A percentile compares a stretch with the other conserved stretches of the same genome.
phyloP scores from a whole-genome alignment of 1,139 yeast genomes.

The Debaryomycetaceae sp. region DNA sequence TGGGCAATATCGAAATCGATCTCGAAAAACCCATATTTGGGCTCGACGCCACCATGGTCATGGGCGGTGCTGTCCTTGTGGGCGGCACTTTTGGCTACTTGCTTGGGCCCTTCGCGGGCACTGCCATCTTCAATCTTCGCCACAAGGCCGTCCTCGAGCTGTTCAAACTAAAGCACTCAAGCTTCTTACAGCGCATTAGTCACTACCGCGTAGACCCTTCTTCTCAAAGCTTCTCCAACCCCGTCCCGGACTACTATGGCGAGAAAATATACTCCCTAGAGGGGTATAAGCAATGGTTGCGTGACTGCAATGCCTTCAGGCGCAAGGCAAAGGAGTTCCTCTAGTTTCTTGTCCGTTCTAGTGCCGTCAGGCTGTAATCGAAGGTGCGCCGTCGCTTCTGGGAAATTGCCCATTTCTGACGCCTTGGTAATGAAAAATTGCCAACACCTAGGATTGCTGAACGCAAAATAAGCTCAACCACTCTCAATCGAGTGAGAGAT shows the following conservation, averaged over 20 bases:
- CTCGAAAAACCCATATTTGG: slow-evolving; percentile 81
- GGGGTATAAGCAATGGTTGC: slow-evolving; percentile 88
- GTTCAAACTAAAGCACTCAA: slow-evolving; percentile 54
- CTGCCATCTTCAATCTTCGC: slow-evolving; percentile 47
- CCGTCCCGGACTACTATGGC: slow-evolving; percentile 96
- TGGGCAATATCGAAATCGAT: slow-evolving; percentile 78
- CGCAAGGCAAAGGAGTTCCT: slow-evolving; percentile 78
- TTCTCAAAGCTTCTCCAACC: slow-evolving; percentile 85
- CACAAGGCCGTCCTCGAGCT: slow-evolving; percentile 36
- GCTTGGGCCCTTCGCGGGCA: slow-evolving; percentile 77
- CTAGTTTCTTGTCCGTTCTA: slow-evolving; percentile 12
- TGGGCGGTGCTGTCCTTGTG: slow-evolving; percentile 52
- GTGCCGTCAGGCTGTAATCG: too few species aligned
- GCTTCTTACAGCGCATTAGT: slow-evolving; percentile 63
- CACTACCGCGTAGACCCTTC: slow-evolving; percentile 85
- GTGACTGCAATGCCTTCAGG: slow-evolving; percentile 86
- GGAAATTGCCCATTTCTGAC: too few species aligned
- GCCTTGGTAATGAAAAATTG: too few species aligned
- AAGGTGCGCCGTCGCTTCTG: too few species aligned
- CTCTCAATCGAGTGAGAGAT: too few species aligned
- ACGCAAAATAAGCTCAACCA: too few species aligned
- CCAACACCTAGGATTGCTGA: too few species aligned
- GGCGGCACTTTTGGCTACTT: slow-evolving; percentile 75
- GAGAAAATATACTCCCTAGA: slow-evolving; percentile 83
- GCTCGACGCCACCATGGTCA: slow-evolving; percentile 73